These are phyloP conservation scores for Calonectria honghensis DNA, from an alignment of 2,329 filamentous ascomycete species.

Conservation along the genomic window DNA sequence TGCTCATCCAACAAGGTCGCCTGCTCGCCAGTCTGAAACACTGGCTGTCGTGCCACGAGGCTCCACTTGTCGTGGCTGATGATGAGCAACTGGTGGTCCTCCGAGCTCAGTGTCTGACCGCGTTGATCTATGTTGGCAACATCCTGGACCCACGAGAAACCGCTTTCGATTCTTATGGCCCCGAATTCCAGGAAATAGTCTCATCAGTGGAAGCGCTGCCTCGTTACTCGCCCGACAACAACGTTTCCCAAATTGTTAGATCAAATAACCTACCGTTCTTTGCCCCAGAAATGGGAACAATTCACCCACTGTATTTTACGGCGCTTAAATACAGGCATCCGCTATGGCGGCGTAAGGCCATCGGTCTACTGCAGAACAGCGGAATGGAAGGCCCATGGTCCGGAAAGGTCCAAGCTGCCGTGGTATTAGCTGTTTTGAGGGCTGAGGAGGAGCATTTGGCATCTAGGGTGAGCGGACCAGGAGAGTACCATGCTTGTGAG, in stretches of 20 bases:
- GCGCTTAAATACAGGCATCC: slow-evolving; percentile 45
- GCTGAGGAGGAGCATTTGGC: slow-evolving; percentile 34
- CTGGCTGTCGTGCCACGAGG: slow-evolving; percentile 40
- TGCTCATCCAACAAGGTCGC: slow-evolving; percentile 50
- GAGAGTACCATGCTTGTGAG: neutral
- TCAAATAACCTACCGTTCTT: slow-evolving; percentile 33
- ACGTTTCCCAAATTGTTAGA: rapidly evolving
- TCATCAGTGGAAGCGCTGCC: slow-evolving; percentile 14
- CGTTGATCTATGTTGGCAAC: slow-evolving; percentile 34
- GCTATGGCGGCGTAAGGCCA: slow-evolving; percentile 43
- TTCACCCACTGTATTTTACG: slow-evolving; percentile 42
- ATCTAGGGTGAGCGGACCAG: neutral
- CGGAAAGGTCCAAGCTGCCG: slow-evolving; percentile 35
- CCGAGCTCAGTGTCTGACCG: slow-evolving; percentile 44
- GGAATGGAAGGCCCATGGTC: slow-evolving; percentile 49
- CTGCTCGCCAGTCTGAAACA: slow-evolving; percentile 44
- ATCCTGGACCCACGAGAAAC: slow-evolving; percentile 44
- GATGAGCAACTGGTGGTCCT: slow-evolving; percentile 42
- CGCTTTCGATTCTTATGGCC: slow-evolving; percentile 41
- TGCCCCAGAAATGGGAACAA: slow-evolving; percentile 46
- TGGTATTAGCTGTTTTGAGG: slow-evolving; percentile 30
- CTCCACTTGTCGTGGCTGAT: rapidly evolving
- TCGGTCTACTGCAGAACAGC: slow-evolving; percentile 23
- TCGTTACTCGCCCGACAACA: rapidly evolving
- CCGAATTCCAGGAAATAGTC: slow-evolving; percentile 48